A percentile compares a stretch with the other conserved stretches of the same genome.
These are phyloP conservation scores for Fagopyrum esculentum DNA, from an alignment of 148 eudicot species.

Conservation along the genomic window DNA sequence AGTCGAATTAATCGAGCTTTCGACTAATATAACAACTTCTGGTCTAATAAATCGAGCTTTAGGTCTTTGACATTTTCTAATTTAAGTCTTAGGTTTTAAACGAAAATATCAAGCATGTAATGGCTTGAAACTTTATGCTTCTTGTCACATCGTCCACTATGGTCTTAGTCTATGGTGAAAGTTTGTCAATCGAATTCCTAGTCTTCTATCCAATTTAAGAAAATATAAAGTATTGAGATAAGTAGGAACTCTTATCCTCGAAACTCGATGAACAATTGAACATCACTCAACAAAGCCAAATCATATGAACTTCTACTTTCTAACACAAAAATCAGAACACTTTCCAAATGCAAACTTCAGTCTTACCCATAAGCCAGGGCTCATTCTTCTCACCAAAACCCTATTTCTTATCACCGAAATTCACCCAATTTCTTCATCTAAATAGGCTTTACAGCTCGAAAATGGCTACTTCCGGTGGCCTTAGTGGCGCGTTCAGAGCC, in stretches of 20 bases:
- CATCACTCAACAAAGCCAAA: not conserved
- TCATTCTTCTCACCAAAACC: slow-evolving; percentile 31
- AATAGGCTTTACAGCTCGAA: slow-evolving; percentile 16
- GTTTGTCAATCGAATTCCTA: no score
- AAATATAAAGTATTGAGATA: not conserved
- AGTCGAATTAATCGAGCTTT: no score
- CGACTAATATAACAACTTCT: no score
- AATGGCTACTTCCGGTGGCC: slow-evolving; percentile 31
- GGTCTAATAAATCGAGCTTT: no score
- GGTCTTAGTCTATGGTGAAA: no score
- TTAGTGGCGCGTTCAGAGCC: slow-evolving; percentile 28
- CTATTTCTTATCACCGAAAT: slow-evolving; percentile 18
- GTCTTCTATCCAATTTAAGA: no score
- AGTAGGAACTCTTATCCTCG: not conserved
- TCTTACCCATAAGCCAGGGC: not conserved
- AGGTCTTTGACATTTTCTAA: no score
- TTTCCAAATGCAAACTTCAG: slow-evolving; percentile 10
- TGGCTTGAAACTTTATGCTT: no score
- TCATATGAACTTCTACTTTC: not conserved
- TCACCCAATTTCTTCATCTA: slow-evolving; percentile 16
- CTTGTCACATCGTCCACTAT: no score
- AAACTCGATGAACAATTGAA: not conserved
- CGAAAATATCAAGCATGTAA: no score
- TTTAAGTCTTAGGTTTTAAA: no score
- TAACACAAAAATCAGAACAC: not conserved